These are phyloP conservation scores for Mycosphaerelloides madeirae DNA, from an alignment of 2,329 filamentous ascomycete genomes.

Conservation along the genomic window DNA sequence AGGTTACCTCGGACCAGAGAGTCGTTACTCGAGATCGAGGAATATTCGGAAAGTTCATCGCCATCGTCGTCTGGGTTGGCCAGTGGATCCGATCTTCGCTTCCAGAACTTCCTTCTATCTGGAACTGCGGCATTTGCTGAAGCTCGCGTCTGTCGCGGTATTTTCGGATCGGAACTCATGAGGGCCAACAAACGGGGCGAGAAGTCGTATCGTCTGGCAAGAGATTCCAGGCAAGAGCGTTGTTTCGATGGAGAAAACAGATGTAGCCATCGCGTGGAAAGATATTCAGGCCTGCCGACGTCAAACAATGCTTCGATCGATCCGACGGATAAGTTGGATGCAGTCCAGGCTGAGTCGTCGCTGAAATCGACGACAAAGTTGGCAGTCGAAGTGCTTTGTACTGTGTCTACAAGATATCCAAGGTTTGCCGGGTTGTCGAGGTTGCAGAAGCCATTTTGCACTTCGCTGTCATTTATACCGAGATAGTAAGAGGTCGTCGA, in stretches of 20 bases:
- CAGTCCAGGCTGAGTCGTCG: slow-evolving; percentile 51
- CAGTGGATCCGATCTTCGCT: not conserved
- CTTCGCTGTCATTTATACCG: slow-evolving; percentile 12
- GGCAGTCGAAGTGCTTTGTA: slow-evolving; percentile 38
- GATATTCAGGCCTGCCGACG: slow-evolving; percentile 42
- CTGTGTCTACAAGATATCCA: slow-evolving; percentile 39
- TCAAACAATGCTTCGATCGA: slow-evolving; percentile 41
- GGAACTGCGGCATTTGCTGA: slow-evolving; percentile 10
- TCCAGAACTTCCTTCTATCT: slow-evolving; percentile 7
- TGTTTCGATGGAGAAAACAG: slow-evolving; percentile 65
- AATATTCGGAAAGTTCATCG: slow-evolving; percentile 27
- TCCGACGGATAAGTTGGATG: slow-evolving; percentile 47
- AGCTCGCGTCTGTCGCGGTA: slow-evolving; percentile 13
- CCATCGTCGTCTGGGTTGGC: slow-evolving; percentile 2
- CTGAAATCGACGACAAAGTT: slow-evolving; percentile 67
- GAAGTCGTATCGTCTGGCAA: slow-evolving; percentile 62
- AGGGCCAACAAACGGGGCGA: slow-evolving; percentile 61
- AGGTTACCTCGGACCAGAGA: slow-evolving; percentile 38
- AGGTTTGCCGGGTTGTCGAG: slow-evolving; percentile 52
- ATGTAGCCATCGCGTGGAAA: slow-evolving; percentile 68
- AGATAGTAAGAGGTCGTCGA: slow-evolving; percentile 18
- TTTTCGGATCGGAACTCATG: slow-evolving; percentile 55
- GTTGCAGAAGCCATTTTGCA: slow-evolving; percentile 41
- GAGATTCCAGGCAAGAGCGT: slow-evolving; percentile 49
- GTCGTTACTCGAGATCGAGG: slow-evolving; percentile 23